Percentiles rank a stretch among this genome's conserved stretches.
Conservation (phyloP, 169 alveolate genomes). For the Plasmodium yoelii region DNA sequence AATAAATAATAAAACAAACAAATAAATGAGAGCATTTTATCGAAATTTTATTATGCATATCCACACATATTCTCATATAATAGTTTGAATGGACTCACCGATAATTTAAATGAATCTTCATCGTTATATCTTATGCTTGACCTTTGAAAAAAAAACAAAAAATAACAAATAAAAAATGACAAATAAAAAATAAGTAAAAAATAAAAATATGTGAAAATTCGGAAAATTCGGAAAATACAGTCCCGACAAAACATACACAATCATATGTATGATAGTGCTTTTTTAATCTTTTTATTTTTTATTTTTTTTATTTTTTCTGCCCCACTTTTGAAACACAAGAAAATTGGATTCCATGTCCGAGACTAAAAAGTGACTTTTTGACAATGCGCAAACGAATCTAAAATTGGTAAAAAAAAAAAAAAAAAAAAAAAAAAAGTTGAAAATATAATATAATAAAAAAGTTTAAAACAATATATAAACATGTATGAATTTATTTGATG, state of each 20-base stretch:
- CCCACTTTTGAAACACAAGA: slow-evolving; percentile 37
- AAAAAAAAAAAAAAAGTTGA: neutral
- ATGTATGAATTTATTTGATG: neutral
- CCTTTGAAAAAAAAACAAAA: slow-evolving; percentile 8
- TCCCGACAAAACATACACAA: neutral
- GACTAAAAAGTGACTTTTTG: slow-evolving; percentile 41
- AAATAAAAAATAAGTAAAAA: too few species aligned
- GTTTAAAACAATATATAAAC: neutral
- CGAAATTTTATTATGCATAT: neutral
- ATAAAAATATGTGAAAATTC: too few species aligned
- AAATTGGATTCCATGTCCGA: slow-evolving; percentile 59
- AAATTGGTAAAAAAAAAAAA: neutral
- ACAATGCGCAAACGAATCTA: slow-evolving; percentile 64
- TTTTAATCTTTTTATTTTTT: neutral
- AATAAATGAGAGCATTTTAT: too few species aligned
- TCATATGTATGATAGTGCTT: neutral
- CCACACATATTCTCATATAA: slow-evolving; percentile 3
- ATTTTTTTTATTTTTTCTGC: slow-evolving; percentile 25
- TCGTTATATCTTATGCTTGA: slow-evolving; percentile 48
- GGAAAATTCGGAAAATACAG: neutral
- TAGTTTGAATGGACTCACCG: slow-evolving; percentile 5
- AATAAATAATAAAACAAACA: neutral
- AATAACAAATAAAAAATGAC: too few species aligned
- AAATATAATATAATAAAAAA: neutral
- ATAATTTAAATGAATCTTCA: slow-evolving; percentile 55